Evolutionary conservation across 2,329 filamentous ascomycete species (phyloP), one percentile per base, ranked within the genome.

Genomic region (Trichoderma cornu-damae): DNA sequence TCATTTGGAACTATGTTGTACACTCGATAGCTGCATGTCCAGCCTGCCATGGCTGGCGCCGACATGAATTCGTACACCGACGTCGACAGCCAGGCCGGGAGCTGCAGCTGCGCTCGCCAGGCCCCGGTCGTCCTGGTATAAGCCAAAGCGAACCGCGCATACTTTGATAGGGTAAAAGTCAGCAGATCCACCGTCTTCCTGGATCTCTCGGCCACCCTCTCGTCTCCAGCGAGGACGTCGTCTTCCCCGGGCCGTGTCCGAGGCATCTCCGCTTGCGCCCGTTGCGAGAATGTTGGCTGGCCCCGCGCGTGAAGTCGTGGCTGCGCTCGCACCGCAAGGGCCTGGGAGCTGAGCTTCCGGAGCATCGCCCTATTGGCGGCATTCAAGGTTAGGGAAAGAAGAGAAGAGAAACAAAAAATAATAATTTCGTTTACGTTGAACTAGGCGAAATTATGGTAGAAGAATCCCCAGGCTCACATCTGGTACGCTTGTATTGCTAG

Each of bases 1-100:
- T 63, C 1, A 0, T 11, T 4, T 0, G 65, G 44, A 0, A 68
- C 43, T 0, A 67, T 40, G 2, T 67, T 68, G 4, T 69, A 69
- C 1, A 61, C 47, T 0, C 66, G 43, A 3, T 57, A 67, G 1
- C 42, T 62, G 18, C 61, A 67, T 1, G 44, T 63, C 64, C 64
- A 65, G 0, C 64, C 63, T 1, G 60, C 34, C 0, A 62, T 22
- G 0, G 56, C 54, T 1, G 63, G 63, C 0, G 20, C 38, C 0
- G 61, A 67, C 1, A 59, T 44, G 1, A 68, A 0, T 11, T 66
- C 63, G 18, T 50, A 59, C 0, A 64, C 59, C 0, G 58, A 60
- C 0, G 56, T 34, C 1, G 66, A 66, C 3, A 66, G 7, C 67
- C 67, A 68, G n/a, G 35, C 62, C 0, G 67, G 66, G 6, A 58